phyloP scores from a whole-genome alignment of 2,329 filamentous ascomycete species.

The Sarocladiaceae sp. region DNA sequence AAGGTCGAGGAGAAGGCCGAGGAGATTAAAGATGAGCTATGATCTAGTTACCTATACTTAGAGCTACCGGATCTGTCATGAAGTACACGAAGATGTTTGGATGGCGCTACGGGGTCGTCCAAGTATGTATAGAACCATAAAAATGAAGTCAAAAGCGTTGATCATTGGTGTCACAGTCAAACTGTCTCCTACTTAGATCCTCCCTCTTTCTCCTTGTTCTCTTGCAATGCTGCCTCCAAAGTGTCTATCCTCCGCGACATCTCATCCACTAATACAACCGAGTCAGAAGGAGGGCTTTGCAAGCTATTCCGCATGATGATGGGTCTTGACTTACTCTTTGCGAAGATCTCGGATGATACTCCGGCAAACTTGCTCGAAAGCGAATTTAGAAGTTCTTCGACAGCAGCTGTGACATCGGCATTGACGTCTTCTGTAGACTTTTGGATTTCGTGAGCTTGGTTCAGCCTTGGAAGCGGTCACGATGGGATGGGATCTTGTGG shows the following conservation, averaged over 20 bases:
- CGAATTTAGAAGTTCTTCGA: constrained; percentile 83
- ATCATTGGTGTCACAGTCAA: not conserved
- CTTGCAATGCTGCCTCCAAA: constrained; percentile 68
- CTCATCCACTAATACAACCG: constrained; percentile 69
- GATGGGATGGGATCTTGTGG: no score
- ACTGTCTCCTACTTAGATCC: not conserved
- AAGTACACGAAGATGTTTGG: constrained; percentile 13
- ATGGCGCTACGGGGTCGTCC: not conserved
- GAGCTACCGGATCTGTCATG: constrained; percentile 18
- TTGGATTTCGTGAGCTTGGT: no score
- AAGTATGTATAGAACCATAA: not conserved
- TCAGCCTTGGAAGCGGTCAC: no score
- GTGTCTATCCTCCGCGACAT: constrained; percentile 85
- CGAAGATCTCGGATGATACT: constrained; percentile 81
- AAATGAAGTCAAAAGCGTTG: not conserved
- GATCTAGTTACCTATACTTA: constrained; percentile 16
- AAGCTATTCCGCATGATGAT: not conserved
- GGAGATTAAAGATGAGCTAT: constrained; percentile 66
- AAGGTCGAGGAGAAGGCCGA: constrained; percentile 33
- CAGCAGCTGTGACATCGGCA: constrained; percentile 68
- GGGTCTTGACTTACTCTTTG: constrained; percentile 65
- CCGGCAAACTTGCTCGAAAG: constrained; percentile 81
- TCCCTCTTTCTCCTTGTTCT: constrained; percentile 45
- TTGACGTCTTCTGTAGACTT: constrained; percentile 43
- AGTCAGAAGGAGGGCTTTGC: not conserved